A percentile compares a stretch with the other conserved stretches of the same genome.
Conservation (phyloP, 2,329 filamentous ascomycete species). For the Domatiomyces catenatus region DNA sequence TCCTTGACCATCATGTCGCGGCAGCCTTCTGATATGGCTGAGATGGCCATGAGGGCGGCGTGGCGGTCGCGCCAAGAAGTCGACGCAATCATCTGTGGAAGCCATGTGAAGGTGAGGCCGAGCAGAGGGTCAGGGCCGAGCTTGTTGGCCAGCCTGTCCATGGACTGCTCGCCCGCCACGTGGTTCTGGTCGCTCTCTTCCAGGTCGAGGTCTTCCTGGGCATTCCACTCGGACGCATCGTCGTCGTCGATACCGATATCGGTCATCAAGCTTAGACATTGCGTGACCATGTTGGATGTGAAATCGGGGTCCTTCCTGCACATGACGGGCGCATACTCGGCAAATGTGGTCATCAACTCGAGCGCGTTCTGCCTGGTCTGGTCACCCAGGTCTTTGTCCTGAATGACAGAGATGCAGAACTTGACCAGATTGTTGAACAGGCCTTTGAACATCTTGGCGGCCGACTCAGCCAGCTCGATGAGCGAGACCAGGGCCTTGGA, state of each 20-base stretch:
- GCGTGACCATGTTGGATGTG: conserved; percentile 92
- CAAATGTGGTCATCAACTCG: conserved; percentile 95
- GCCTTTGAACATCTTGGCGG: conserved; percentile 91
- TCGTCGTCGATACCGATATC: conserved; percentile 91
- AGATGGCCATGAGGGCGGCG: conserved; percentile 95
- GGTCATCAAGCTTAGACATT: conserved; percentile 95
- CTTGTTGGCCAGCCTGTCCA: conserved; percentile 95
- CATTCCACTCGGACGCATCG: conserved; percentile 84
- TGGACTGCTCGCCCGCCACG: conserved; percentile 92
- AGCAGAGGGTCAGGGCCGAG: conserved; percentile 87
- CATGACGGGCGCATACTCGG: conserved; percentile 84
- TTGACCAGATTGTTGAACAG: conserved; percentile 87
- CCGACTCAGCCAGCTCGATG: conserved; percentile 87
- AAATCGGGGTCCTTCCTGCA: conserved; percentile 89
- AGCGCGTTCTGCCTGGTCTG: conserved; percentile 85
- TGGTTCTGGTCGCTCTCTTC: conserved; percentile 97
- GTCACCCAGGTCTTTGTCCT: conserved; percentile 87
- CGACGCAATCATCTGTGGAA: conserved; percentile 94
- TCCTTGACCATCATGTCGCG: conserved; percentile 91
- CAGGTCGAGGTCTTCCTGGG: conserved; percentile 81
- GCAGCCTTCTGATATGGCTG: conserved; percentile 93
- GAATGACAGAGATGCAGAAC: conserved; percentile 84
- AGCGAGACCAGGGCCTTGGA: conserved; percentile 79
- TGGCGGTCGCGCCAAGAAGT: conserved; percentile 89
- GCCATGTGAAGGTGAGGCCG: conserved; percentile 88